These are phyloP conservation scores for Geotrichum histeridarum DNA, from an alignment of 1,139 yeast genomes.

Conservation along the genomic window DNA sequence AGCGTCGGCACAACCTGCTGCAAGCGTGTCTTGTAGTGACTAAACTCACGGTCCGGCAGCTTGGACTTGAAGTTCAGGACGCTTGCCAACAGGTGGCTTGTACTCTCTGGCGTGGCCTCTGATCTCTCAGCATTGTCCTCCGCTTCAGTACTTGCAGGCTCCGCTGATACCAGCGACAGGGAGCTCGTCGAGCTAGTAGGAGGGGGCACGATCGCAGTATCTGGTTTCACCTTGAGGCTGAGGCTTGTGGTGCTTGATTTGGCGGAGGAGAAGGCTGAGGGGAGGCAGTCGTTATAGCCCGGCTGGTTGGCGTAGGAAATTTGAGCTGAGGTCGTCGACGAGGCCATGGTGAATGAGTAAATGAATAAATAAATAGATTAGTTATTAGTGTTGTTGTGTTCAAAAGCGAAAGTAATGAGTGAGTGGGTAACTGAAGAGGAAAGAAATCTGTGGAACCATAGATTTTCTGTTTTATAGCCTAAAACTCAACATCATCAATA, in stretches of 20 bases:
- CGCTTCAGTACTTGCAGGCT: constrained; percentile 6
- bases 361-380: not conserved
- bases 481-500: too few species aligned
- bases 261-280: constrained; percentile 25
- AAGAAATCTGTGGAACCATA: too few species aligned
- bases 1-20: constrained; percentile 26
- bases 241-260: not conserved
- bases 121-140: not conserved
- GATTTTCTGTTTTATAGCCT: too few species aligned
- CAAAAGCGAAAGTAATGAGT: too few species aligned
- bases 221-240: not conserved
- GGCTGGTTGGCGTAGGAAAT: constrained; percentile 33
- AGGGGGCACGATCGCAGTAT: not conserved
- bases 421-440: too few species aligned
- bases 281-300: constrained; percentile 41
- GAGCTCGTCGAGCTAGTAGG: not conserved
- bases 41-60: constrained; percentile 39
- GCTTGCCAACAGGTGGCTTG: not conserved
- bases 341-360: constrained; percentile 3
- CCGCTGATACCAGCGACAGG: constrained; percentile 2
- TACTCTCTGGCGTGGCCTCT: constrained; percentile 7
- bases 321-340: constrained; percentile 32
- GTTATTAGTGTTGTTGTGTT: too few species aligned
- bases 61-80: constrained; percentile 23
- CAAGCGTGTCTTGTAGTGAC: constrained; percentile 41